Evolutionary conservation across 768 basidiomycete genomes (phyloP).

Genomic region (Macrocybe gigantea): DNA sequence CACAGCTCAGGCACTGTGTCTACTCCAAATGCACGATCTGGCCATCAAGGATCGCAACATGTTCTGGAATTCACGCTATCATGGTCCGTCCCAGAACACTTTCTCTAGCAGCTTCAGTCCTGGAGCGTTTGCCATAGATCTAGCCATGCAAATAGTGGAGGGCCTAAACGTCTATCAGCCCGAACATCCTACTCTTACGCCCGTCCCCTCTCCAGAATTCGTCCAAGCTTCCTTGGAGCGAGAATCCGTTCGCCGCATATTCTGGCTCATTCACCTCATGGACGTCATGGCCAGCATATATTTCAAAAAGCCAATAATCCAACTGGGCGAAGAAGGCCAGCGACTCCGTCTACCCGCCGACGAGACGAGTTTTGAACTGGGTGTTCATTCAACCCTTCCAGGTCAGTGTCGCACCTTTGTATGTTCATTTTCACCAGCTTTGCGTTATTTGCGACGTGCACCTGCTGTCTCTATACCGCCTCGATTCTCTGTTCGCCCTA

Average conservation of each 20-base stretch:
- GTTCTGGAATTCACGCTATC: conserved; percentile 38
- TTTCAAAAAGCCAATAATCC: conserved; percentile 38
- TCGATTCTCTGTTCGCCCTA: background rate
- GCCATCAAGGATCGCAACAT: conserved; percentile 35
- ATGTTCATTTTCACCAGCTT: background rate
- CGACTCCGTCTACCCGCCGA: conserved; percentile 71
- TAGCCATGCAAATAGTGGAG: conserved; percentile 63
- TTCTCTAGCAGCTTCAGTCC: conserved; percentile 6
- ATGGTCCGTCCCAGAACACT: conserved; percentile 28
- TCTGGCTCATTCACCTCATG: conserved; percentile 71
- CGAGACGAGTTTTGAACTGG: conserved; percentile 76
- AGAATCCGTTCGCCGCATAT: conserved; percentile 75
- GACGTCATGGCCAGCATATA: conserved; percentile 43
- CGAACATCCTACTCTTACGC: conserved; percentile 55
- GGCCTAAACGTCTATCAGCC: conserved; percentile 59
- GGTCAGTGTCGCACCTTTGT: conserved; percentile 27
- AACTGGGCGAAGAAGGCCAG: conserved; percentile 37
- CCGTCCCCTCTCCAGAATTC: conserved; percentile 52
- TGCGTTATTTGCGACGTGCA: too few species aligned
- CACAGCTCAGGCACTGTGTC: conserved; percentile 70
- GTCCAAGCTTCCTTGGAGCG: conserved; percentile 61
- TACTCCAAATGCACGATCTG: conserved; percentile 66
- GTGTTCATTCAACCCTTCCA: conserved; percentile 49
- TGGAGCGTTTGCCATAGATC: conserved; percentile 35
- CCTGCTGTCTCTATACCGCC: conserved; percentile 1